Conservation (phyloP, 2,329 filamentous ascomycete genomes). For the Diaporthe velutina region DNA sequence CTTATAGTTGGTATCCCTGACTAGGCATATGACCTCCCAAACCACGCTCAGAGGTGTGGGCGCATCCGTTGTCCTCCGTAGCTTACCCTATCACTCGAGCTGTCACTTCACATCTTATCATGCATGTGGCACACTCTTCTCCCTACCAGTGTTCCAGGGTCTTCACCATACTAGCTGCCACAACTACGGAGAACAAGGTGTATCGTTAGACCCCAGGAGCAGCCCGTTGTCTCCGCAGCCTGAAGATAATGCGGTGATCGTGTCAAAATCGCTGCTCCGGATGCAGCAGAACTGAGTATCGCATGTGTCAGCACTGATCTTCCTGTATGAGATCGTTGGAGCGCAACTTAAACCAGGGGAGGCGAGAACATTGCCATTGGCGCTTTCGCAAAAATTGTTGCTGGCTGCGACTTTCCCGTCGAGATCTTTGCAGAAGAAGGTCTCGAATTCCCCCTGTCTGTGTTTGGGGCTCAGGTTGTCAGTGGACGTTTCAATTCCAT, state of each 20-base stretch:
- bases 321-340: not conserved
- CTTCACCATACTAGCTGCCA: not conserved
- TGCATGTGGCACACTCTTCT: not conserved
- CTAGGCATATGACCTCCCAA: no score
- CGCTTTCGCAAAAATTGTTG: constrained; percentile 12
- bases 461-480: not conserved
- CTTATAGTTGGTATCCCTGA: no score
- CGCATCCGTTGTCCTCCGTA: no score
- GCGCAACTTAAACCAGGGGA: not conserved
- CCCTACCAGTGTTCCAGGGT: not conserved
- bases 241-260: not conserved
- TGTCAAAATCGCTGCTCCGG: constrained; percentile 7
- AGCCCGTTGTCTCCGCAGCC: constrained; percentile 5
- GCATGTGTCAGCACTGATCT: not conserved
- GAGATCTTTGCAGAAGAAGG: constrained; percentile 3
- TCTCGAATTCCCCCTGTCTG: not conserved
- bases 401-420: constrained; percentile 7
- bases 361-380: constrained; percentile 4
- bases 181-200: not conserved
- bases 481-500: not conserved
- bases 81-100: no score
- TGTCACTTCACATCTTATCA: not conserved
- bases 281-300: not conserved
- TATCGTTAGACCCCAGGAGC: not conserved
- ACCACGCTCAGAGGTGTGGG: no score